Percentiles rank a stretch among this genome's conserved stretches.
phyloP scores from a whole-genome alignment of 164 flowering plant species.

The Cinnamomum micranthum region DNA sequence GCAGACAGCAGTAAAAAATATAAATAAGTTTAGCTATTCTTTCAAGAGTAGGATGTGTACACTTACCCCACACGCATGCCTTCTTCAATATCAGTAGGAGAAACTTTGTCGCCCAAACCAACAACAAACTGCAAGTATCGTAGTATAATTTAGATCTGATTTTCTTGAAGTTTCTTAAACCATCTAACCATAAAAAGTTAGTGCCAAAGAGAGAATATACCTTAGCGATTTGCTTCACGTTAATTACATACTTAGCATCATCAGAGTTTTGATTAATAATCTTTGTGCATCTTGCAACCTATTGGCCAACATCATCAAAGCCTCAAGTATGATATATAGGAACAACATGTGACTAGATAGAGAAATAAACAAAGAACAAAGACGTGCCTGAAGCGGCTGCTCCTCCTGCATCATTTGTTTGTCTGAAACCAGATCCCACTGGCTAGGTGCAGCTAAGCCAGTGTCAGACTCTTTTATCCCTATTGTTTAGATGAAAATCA shows the following conservation, averaged over 20 bases:
- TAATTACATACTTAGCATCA: constrained; percentile 93
- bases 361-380: neutral
- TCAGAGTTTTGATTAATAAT: constrained; percentile 92
- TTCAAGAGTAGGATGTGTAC: neutral
- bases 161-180: neutral
- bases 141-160: constrained; percentile 11
- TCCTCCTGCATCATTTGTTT: constrained; percentile 99
- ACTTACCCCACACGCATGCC: constrained; percentile 99
- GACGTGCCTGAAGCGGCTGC: constrained; percentile 85
- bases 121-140: constrained; percentile 83
- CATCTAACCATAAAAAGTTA: neutral
- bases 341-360: neutral
- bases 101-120: constrained; percentile 98
- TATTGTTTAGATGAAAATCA: constrained; percentile 18
- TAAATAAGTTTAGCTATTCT: too few relatives aligned
- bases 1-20: neutral
- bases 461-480: constrained; percentile 99
- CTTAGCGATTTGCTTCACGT: constrained; percentile 98
- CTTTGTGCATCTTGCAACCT: constrained; percentile 98
- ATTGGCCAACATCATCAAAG: neutral
- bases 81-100: constrained; percentile 99
- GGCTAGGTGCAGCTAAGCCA: constrained; percentile 97
- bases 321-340: neutral
- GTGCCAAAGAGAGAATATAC: constrained; percentile 24
- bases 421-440: constrained; percentile 99